phyloP scores from a whole-genome alignment of 2,329 filamentous ascomycete genomes.

The Coleophoma eucalyptorum region DNA sequence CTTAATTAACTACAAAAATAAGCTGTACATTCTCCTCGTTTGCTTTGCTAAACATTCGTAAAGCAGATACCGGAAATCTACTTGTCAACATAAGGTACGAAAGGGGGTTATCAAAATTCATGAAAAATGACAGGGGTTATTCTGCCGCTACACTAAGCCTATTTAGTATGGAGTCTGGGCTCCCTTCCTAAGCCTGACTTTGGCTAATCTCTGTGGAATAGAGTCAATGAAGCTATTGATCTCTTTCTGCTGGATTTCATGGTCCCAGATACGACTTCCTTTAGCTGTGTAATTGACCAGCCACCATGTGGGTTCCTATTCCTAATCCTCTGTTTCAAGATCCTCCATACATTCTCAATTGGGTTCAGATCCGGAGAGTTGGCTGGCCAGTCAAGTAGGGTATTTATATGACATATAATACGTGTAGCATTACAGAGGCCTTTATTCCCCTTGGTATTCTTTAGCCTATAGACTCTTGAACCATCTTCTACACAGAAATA shows the following conservation, averaged over 20 bases:
- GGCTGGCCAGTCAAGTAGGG: constrained; percentile 5
- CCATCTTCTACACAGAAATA: constrained; percentile 8
- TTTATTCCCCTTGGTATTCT: constrained; percentile 8
- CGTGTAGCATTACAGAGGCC: constrained; percentile 7
- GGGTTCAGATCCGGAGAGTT: constrained; percentile 5
- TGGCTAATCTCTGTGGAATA: constrained; percentile 6
- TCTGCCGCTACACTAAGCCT: too few species aligned
- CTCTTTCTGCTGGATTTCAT: constrained; percentile 9
- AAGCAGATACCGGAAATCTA: too few species aligned
- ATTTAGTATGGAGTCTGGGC: too few species aligned
- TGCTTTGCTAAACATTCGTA: too few species aligned
- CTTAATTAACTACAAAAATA: too few species aligned
- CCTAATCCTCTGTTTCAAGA: constrained; percentile 8
- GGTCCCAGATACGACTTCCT: constrained; percentile 10
- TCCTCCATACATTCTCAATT: constrained; percentile 10
- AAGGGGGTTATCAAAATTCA: too few species aligned
- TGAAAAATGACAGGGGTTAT: too few species aligned
- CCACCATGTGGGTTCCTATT: constrained; percentile 6
- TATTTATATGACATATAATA: constrained; percentile 9
- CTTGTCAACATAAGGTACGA: too few species aligned
- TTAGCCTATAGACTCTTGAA: constrained; percentile 7
- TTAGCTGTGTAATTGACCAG: constrained; percentile 6
- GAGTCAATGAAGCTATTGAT: constrained; percentile 11
- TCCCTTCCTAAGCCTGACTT: constrained; percentile 5
- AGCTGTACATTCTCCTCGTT: too few species aligned